These are phyloP conservation scores for slime mould (Dictyostelium discoideum) DNA, from an alignment of 78 protist species.

Conservation along the genomic window DNA sequence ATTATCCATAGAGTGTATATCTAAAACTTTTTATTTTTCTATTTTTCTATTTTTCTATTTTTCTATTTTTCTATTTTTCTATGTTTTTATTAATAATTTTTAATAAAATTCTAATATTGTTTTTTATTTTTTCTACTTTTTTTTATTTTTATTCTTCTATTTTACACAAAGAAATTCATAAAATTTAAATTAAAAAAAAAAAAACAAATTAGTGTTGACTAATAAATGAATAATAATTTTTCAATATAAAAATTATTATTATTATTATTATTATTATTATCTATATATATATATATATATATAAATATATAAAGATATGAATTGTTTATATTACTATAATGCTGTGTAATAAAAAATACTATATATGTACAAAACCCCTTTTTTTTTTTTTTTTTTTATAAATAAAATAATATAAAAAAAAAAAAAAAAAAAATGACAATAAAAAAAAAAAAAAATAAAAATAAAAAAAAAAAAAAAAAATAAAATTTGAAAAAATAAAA, in stretches of 20 bases:
- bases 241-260: no score
- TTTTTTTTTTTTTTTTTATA: no score
- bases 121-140: no score
- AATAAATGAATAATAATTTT: no score
- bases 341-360: not conserved
- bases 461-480: no score
- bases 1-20: not conserved
- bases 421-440: not conserved
- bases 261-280: no score
- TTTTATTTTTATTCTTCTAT: not conserved
- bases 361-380: not conserved
- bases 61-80: not conserved
- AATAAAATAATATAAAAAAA: not conserved
- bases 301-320: not conserved
- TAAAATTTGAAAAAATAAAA: no score
- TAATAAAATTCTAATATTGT: not conserved
- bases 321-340: not conserved
- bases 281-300: no score
- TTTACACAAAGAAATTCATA: not conserved
- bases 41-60: not conserved
- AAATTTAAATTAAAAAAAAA: not conserved
- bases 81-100: not conserved
- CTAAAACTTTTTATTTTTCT: not conserved
- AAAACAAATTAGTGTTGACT: no score
- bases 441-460: not conserved